These are phyloP conservation scores for Dendrobium chrysotoxum DNA, from an alignment of 106 monocot genomes.

Conservation along the genomic window DNA sequence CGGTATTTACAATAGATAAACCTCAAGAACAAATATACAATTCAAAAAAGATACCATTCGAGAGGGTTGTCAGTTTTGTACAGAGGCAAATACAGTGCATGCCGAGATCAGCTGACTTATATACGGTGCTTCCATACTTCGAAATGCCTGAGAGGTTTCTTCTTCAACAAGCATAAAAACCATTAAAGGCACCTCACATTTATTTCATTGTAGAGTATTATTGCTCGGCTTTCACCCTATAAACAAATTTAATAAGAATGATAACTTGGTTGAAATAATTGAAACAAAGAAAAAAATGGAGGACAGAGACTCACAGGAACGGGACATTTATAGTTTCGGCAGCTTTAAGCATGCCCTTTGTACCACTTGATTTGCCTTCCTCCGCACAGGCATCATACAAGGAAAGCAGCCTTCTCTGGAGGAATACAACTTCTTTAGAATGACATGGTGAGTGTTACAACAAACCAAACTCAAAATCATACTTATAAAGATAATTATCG, in stretches of 20 bases:
- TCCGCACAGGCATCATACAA: slow-evolving; percentile 26
- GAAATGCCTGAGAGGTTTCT: neutral
- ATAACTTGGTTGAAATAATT: neutral
- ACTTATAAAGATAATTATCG: too few species aligned
- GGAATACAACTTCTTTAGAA: neutral
- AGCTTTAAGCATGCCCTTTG: slow-evolving; percentile 21
- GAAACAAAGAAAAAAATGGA: neutral
- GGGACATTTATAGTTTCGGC: slow-evolving; percentile 21
- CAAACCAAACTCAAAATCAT: too few species aligned
- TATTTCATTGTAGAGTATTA: neutral
- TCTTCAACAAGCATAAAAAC: neutral
- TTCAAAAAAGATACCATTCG: neutral
- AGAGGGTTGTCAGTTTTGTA: neutral
- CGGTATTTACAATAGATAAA: neutral
- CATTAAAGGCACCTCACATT: neutral
- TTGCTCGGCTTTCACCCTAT: neutral
- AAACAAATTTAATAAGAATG: neutral
- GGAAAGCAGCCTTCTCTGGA: slow-evolving; percentile 61
- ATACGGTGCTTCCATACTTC: too few species aligned
- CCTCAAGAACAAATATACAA: neutral
- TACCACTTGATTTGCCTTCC: slow-evolving; percentile 17
- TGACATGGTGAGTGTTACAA: too few species aligned
- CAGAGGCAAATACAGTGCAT: neutral
- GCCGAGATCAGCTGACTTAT: too few species aligned
- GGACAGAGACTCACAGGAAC: slow-evolving; percentile 37